Base-by-base conservation (phyloP, 306 rosid species). In the Vigna radiata region DNA sequence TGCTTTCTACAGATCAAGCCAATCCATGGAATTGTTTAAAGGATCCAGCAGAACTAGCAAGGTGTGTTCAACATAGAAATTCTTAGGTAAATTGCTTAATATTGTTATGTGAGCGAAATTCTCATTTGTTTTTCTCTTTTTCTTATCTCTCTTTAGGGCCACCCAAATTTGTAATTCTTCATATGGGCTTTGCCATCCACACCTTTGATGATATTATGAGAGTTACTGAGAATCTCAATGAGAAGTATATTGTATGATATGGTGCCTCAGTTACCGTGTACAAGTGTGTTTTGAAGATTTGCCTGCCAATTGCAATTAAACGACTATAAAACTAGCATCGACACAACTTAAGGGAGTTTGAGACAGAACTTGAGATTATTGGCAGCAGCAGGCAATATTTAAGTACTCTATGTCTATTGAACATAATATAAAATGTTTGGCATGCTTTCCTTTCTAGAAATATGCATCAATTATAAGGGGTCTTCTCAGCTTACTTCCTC, bases 301-400 rank as follows among this genome's bases (percentile, higher is more conserved):
- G 36, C 17, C 50, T 53, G 27, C 70, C 70, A 39, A 65, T 65
- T 41, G 70, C 70, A 11, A 65, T 65, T 19, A 65, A 65, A 41
- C 70, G 70, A 19, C 33, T 41, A 19, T 12, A 65, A 53, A 19
- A 41, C 52, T 53, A 65, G 52, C 33, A 41, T 39, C 52, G 31
- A 18, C 70, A 65, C 33, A 39, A 41, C 70, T 65, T 53, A 41
- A 65, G 70, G 53, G 70, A 65, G 70, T 65, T 65, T 65, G 70
- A 65, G 33, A 65, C 70, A 39, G 70, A 65, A 41, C 52, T 65
- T 39, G 70, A 65, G 19, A 65, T 53, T 41, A 12, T 65, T 65
- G 70, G 70, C 52, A 65, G 53, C 11, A 65, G 41, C 52, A 65
- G 70, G 19, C 70, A 65, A n/a, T n/a, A 31, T 31, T 31, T 31